phyloP scores from a whole-genome alignment of 441 rosid species.

The Adansonia gregorii region DNA sequence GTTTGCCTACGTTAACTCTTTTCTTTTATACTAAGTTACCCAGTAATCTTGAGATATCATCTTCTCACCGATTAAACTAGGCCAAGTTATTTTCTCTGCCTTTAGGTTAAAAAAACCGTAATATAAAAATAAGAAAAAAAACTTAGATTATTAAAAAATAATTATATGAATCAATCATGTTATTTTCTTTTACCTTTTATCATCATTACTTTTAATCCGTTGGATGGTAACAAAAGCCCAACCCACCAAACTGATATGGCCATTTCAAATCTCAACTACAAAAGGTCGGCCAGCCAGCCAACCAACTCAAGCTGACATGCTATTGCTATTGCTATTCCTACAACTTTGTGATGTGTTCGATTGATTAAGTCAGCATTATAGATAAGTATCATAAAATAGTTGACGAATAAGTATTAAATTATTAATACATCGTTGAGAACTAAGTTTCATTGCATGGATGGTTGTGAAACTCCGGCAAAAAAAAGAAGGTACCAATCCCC shows the following conservation, averaged over 20 bases:
- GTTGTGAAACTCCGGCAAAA: background rate
- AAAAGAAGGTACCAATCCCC: background rate
- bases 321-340: background rate
- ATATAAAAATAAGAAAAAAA: too few species aligned
- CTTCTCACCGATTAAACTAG: too few species aligned
- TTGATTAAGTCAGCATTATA: slow-evolving; percentile 16
- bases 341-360: slow-evolving; percentile 21
- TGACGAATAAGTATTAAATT: background rate
- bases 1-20: background rate
- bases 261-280: slow-evolving; percentile 26
- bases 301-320: slow-evolving; percentile 29
- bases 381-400: slow-evolving; percentile 34
- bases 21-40: background rate
- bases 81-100: too few species aligned
- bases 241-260: slow-evolving; percentile 30
- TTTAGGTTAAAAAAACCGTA: too few species aligned
- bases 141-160: too few species aligned
- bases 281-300: slow-evolving; percentile 24
- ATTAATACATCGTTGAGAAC: background rate
- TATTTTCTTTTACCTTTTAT: background rate
- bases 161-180: too few species aligned
- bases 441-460: background rate
- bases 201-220: slow-evolving; percentile 10
- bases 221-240: slow-evolving; percentile 28
- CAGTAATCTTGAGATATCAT: too few species aligned